Base-by-base conservation (phyloP, 345 rosid genomes). In the Lepidium sativum region DNA sequence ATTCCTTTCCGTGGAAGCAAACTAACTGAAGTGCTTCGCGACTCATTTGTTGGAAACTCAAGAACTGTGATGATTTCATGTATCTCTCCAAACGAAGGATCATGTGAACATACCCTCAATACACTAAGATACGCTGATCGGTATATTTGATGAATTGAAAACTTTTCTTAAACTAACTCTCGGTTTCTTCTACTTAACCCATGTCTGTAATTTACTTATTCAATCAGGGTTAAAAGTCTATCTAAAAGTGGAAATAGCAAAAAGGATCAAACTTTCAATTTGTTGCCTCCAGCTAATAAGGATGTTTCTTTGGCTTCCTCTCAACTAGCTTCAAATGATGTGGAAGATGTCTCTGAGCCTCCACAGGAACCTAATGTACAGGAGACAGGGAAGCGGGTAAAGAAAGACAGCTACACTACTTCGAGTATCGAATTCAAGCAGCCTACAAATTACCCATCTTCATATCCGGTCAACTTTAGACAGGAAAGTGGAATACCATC, bases 1-100 rank as follows among this genome's bases (percentile, higher is more conserved):
- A 91, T 88, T 72, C 98, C 98, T 54, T 91, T 91, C 72, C 85
- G 96, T 13, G 98, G 98, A 52, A 89, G 98, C 74, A 92, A 92
- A 77, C 95, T 92, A 63, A 92, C 98, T 4, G 96, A 92, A 82
- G 98, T 92, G 29, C 96, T 92, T 17, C 92, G 97, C 12, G 98
- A 92, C 74, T 92, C 97, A 49, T 92, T 92, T 64, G 96, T 87
- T 75, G 98, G 98, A 60, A 89, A 89, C 79, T 92, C 96, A 45
- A 89, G 83, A 80, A 92, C 98, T 20, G 96, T 92, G 67, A 87
- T 89, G 97, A 89, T 92, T 51, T 89, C 97, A 56, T 92, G 98
- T 81, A 86, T 89, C 67, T 92, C 98, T 65, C 98, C 98, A 42
- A 92, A 92, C 75, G 95, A 86, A 48, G 97, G 98, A 35, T 92